Evolutionary conservation across 2,329 filamentous ascomycete genomes (phyloP), one percentile per base, ranked within the genome.

Genomic region (Clonostachys byssicola): DNA sequence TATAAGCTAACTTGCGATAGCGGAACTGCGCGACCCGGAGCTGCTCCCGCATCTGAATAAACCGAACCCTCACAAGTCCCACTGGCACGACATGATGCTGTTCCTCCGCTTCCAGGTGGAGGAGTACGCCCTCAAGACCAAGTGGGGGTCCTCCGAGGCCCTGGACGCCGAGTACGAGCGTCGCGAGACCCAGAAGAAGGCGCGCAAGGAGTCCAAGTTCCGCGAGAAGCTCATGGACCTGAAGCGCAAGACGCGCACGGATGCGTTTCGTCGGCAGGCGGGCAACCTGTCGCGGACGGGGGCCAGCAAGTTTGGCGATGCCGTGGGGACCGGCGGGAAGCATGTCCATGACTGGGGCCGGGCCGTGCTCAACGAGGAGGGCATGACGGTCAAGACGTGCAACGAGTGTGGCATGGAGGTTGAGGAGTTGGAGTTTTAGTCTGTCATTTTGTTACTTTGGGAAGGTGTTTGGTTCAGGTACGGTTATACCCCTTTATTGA

Each of bases 81-180:
- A 92, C 49, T 99, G 91, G 89, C 91, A 96, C 65, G 90, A 95
- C 72, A 99, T 99, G 94, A 96, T 96, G 86, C 79, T 99, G 3
- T 99, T 94, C 63, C 75, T 99, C 18, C 86, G 94, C 1, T 95
- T 83, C 51, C 94, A 99, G 62, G 89, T 99, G 3, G 94, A 99
- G 62, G 90, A 91, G 48, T 96, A 96, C 61, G 94, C 92, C 0
- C 86, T 97, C 57, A 82, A 78, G 2, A 83, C 82, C 54, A 96
- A 96, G 70, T 99, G 94, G 94, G 94, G 94, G 0, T 90, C 86
- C 0, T 69, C 88, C 0, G 91, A 94, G 60, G 88, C 85, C 0
- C 71, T 97, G 5, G 94, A 97, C 61, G 89, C 80, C 6, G 92
- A 97, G 68, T 97, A 94, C 58, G 89, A 88, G 64, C 81, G 81